These are phyloP conservation scores for Parastagonospora nodorum DNA, from an alignment of 2,329 filamentous ascomycete genomes.

Conservation along the genomic window DNA sequence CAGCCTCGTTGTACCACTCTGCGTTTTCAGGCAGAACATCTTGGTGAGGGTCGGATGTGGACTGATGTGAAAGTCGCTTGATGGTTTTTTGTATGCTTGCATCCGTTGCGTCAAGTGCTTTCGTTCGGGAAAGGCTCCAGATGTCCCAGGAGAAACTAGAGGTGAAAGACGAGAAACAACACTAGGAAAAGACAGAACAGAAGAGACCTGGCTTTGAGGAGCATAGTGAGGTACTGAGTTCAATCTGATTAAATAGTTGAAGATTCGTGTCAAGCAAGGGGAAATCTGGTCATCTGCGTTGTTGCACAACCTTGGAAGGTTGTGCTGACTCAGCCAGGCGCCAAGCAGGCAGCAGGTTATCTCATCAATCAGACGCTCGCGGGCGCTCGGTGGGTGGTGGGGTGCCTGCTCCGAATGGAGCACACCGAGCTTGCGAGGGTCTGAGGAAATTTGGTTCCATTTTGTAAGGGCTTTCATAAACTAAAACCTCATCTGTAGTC, in stretches of 20 bases:
- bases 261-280: not conserved
- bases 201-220: not conserved
- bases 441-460: no score
- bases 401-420: no score
- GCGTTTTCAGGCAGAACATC: not conserved
- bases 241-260: not conserved
- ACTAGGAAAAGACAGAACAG: not conserved
- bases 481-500: no score
- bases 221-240: not conserved
- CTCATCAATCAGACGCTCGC: no score
- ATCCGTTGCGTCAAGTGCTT: not conserved
- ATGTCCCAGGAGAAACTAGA: not conserved
- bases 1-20: conserved; percentile 1
- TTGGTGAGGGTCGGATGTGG: not conserved
- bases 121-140: not conserved
- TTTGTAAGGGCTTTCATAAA: no score
- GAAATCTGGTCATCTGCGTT: not conserved
- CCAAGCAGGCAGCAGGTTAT: not conserved
- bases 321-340: not conserved
- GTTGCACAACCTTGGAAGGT: not conserved
- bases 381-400: no score
- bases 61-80: conserved; percentile 1
- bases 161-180: not conserved
- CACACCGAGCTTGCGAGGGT: no score
- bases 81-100: not conserved